Conservation (phyloP, 257 asterid species). For the Jaltomata sinuosa region DNA sequence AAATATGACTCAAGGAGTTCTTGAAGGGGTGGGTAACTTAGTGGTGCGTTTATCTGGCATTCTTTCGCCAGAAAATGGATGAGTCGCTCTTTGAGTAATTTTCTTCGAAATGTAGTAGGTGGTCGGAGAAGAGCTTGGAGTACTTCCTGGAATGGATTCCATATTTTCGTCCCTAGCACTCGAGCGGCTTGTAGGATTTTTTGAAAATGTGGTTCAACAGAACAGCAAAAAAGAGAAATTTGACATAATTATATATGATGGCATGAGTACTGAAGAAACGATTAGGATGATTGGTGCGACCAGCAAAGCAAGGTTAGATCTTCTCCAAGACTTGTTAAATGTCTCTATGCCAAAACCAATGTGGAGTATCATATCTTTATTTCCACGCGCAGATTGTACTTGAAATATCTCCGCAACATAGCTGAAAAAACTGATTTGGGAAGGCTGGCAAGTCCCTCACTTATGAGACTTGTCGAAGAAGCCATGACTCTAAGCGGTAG, state of each 20-base stretch:
- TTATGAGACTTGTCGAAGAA: conserved; percentile 78
- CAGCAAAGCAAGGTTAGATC: conserved; percentile 62
- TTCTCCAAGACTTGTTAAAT: neutral
- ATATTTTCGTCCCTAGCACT: conserved; percentile 74
- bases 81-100: neutral
- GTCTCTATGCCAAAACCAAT: neutral
- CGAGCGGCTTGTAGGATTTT: conserved; percentile 48
- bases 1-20: conserved; percentile 92
- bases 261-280: conserved; percentile 80
- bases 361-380: neutral
- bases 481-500: conserved; percentile 45
- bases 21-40: conserved; percentile 83
- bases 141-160: conserved; percentile 98
- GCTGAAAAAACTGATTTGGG: conserved; percentile 94
- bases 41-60: neutral
- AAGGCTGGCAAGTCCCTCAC: conserved; percentile 80
- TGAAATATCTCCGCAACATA: conserved; percentile 60
- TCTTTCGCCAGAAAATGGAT: neutral
- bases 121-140: conserved; percentile 94
- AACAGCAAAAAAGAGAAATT: conserved; percentile 30
- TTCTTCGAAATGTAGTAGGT: conserved; percentile 44
- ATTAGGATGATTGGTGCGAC: conserved; percentile 79
- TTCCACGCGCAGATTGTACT: conserved; percentile 53
- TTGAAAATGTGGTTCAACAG: conserved; percentile 17
- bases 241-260: conserved; percentile 75